These are phyloP conservation scores for Blastocystis sp. DNA, from an alignment of 352 stramenopile species.

Conservation along the genomic window DNA sequence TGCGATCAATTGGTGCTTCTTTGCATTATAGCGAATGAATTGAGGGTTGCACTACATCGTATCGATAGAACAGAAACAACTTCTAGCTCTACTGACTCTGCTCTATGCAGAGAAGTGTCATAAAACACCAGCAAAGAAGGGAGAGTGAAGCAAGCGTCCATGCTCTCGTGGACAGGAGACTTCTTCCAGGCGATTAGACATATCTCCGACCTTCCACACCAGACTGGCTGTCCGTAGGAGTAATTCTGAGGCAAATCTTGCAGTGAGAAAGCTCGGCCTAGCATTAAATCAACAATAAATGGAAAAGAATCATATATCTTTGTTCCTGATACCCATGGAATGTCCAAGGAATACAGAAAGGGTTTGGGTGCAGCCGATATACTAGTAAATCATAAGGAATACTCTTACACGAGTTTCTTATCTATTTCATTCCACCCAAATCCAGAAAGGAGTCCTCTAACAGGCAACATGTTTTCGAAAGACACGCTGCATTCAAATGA, in stretches of 20 bases:
- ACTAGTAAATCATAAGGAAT: background rate
- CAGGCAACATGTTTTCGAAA: background rate
- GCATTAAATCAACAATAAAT: background rate
- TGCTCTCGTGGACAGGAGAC: background rate
- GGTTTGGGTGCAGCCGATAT: background rate
- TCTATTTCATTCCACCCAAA: background rate
- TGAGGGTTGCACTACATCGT: constrained; percentile 6
- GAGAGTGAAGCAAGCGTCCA: background rate
- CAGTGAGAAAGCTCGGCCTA: background rate
- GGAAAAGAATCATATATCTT: background rate
- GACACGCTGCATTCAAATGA: background rate
- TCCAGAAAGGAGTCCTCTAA: background rate
- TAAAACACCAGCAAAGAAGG: background rate
- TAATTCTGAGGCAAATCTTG: background rate
- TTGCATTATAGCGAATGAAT: background rate
- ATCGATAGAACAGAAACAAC: background rate
- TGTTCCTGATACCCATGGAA: background rate
- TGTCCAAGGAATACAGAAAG: background rate
- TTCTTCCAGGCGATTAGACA: background rate
- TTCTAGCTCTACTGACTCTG: background rate
- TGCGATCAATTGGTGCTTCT: background rate
- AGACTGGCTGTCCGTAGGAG: background rate
- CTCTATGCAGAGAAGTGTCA: background rate
- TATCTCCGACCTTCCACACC: background rate
- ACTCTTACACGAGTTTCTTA: background rate